These are phyloP conservation scores for Amphichorda felina DNA, from an alignment of 2,329 filamentous ascomycete genomes.

Conservation along the genomic window DNA sequence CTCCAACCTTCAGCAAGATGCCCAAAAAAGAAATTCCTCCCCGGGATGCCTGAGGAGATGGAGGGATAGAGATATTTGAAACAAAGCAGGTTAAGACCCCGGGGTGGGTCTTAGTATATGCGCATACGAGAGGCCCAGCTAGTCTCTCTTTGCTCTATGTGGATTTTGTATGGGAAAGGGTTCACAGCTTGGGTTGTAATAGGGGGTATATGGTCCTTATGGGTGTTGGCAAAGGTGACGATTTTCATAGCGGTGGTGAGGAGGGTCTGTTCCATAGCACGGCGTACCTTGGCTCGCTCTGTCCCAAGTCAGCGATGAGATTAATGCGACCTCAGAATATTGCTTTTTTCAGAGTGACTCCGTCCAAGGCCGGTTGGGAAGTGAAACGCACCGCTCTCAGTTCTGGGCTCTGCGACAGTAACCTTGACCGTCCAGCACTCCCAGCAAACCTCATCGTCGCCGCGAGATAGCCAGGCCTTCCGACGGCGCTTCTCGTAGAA, in stretches of 20 bases:
- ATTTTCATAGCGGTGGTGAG: conserved; percentile 84
- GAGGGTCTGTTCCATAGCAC: conserved; percentile 83
- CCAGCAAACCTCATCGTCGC: conserved; percentile 93
- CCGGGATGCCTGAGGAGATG: no score
- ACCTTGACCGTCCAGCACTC: conserved; percentile 92
- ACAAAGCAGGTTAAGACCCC: no score
- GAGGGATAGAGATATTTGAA: no score
- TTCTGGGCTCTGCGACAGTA: conserved; percentile 80
- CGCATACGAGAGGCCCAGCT: conserved; percentile 73
- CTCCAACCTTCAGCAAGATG: no score
- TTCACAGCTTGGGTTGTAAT: conserved; percentile 92
- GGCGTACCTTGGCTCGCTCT: conserved; percentile 77
- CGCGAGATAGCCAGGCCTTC: conserved; percentile 65
- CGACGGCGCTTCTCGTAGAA: conserved; percentile 89
- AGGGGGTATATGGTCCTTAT: conserved; percentile 93
- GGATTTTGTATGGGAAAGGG: conserved; percentile 90
- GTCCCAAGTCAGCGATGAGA: no score
- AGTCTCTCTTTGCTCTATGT: conserved; percentile 68
- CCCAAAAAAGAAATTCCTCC: no score
- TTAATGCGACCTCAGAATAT: no score
- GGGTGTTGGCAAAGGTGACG: conserved; percentile 70
- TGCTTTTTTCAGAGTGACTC: no score
- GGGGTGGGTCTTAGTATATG: conserved; percentile 39
- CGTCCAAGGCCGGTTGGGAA: not conserved
- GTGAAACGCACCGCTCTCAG: conserved; percentile 61